Base-by-base conservation (phyloP, 2,329 filamentous ascomycete species). In the Hymenoscyphus salicellus region DNA sequence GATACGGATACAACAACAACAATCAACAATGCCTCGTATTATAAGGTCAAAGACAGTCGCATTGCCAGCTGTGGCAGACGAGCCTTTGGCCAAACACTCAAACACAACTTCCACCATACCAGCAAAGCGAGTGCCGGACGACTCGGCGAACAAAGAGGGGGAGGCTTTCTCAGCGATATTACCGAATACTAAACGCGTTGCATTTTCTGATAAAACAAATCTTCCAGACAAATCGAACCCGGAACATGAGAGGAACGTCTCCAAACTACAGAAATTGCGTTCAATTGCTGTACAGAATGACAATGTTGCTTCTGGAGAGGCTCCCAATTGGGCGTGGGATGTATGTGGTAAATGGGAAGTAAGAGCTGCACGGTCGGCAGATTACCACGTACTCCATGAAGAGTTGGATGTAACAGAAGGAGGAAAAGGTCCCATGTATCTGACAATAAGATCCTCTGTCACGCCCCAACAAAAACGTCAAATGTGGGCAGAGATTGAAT, bases 401-500 rank as follows among this genome's bases (percentile, higher is more conserved):
- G 23, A 55, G 7, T n/a, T 30, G 14, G 17, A 32, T 5, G 23
- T 55, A 11, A 2, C 23, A 8, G 52, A 55, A 8, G 52, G 32
- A 32, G 52, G 52, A n/a, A 55, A 55, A 7, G 52, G 30, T 1
- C 26, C 52, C n/a, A 55, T 55, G 30, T 32, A 32, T 16, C 30
- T 55, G 26, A 55, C 52, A 32, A 55, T 55, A 26, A 32, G 30
- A 30, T n/a, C 17, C 2, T 28, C 52, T 32, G 7, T 17, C 5
- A 17, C 23, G 3, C 3, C 20, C 7, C 2, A 2, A n/a, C 23
- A 55, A 17, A 55, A 55, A 55, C 52, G 55, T 8, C 62, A 66
- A 20, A 30, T 66, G 10, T 66, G 38, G 30, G 66, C 63, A 6
- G 56, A 32, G 17, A 62, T 68, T 46, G 32, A 58, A 8, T 64